phyloP scores from a whole-genome alignment of 2,329 filamentous ascomycete species.

The Xylariomycetidae sp. region DNA sequence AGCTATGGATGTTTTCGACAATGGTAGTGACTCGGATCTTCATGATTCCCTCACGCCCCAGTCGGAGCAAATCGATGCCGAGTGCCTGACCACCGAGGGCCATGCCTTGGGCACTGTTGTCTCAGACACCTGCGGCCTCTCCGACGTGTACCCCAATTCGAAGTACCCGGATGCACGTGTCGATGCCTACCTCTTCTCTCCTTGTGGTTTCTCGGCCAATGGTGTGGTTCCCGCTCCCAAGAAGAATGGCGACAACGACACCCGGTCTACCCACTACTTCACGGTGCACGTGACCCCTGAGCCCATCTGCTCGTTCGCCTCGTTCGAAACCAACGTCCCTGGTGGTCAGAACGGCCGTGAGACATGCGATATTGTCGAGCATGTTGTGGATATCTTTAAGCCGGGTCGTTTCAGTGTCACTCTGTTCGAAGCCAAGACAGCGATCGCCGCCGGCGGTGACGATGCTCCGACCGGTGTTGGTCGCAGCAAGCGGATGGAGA shows the following conservation, averaged over 20 bases:
- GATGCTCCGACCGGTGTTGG: slow-evolving; percentile 26
- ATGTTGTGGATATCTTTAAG: slow-evolving; percentile 93
- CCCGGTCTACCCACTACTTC: slow-evolving; percentile 76
- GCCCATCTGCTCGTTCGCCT: slow-evolving; percentile 93
- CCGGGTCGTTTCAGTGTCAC: slow-evolving; percentile 97
- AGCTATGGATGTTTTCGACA: slow-evolving; percentile 74
- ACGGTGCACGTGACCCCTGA: slow-evolving; percentile 98
- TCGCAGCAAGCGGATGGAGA: slow-evolving; percentile 58
- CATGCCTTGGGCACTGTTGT: slow-evolving; percentile 90
- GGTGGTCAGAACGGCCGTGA: slow-evolving; percentile 80
- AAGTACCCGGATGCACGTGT: slow-evolving; percentile 90
- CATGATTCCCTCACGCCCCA: slow-evolving; percentile 49
- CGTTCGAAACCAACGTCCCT: slow-evolving; percentile 97
- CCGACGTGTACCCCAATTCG: slow-evolving; percentile 78
- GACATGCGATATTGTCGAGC: slow-evolving; percentile 84
- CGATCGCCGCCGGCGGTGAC: slow-evolving; percentile 35
- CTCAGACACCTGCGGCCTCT: slow-evolving; percentile 81
- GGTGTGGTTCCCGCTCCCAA: slow-evolving; percentile 80
- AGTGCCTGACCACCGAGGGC: slow-evolving; percentile 83
- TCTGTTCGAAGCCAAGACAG: slow-evolving; percentile 81
- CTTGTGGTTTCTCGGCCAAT: slow-evolving; percentile 96
- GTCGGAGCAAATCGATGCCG: slow-evolving; percentile 53
- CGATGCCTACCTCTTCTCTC: slow-evolving; percentile 93
- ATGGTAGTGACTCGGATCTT: slow-evolving; percentile 47
- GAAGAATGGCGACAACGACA: slow-evolving; percentile 37